These are phyloP conservation scores for Imleria badia DNA, from an alignment of 768 basidiomycete species.

Conservation along the genomic window DNA sequence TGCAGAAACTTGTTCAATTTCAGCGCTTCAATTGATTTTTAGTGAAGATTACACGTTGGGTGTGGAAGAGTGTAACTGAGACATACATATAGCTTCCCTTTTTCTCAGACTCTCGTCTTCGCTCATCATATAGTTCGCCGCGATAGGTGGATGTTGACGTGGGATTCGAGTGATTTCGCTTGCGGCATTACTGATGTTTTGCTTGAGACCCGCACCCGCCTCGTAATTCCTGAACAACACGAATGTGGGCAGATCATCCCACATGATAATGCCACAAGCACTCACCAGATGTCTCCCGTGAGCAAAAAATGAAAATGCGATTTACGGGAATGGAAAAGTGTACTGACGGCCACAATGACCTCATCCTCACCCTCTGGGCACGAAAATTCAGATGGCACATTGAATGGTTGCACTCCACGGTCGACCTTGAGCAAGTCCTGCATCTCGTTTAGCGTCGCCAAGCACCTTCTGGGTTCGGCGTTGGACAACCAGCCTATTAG, in stretches of 20 bases:
- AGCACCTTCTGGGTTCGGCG: neutral
- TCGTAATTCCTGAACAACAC: neutral
- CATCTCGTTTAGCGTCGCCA: neutral
- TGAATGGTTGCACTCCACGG: neutral
- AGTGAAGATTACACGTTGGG: no score
- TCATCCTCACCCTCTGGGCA: neutral
- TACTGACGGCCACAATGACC: neutral
- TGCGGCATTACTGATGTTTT: no score
- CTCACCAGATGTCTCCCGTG: neutral
- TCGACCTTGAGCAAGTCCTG: neutral
- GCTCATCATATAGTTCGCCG: no score
- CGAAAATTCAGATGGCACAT: neutral
- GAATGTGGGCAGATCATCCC: neutral
- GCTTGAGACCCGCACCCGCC: neutral
- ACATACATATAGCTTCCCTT: no score
- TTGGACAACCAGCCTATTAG: neutral
- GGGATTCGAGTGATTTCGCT: no score
- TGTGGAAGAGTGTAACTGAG: neutral
- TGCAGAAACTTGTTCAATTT: neutral
- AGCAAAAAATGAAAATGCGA: neutral
- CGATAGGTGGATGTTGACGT: no score
- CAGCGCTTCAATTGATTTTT: no score
- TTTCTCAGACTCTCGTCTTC: no score
- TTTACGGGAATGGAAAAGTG: neutral
- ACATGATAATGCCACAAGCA: neutral